Evolutionary conservation across 176 grass and related monocot genomes (phyloP).

Genomic region (Poa pratensis): DNA sequence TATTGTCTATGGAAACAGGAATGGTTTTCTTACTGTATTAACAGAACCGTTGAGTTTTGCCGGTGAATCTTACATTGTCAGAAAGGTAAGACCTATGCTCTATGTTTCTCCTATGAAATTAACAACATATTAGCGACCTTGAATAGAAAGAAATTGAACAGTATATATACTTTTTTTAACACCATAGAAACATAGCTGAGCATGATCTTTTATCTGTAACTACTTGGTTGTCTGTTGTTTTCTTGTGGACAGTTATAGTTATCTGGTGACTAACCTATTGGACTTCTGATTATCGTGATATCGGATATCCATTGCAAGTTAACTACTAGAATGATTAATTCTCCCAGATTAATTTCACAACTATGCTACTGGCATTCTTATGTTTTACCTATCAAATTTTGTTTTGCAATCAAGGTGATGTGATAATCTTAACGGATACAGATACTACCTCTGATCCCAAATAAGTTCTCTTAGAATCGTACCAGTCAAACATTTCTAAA

Average conservation of each 20-base stretch:
- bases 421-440: conserved; percentile 18
- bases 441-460: background rate
- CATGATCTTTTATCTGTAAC: conserved; percentile 19
- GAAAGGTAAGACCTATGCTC: conserved; percentile 61
- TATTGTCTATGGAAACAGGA: conserved; percentile 87
- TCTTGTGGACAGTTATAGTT: background rate
- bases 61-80: conserved; percentile 79
- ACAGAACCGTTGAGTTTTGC: conserved; percentile 75
- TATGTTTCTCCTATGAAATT: conserved; percentile 19
- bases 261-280: background rate
- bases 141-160: background rate
- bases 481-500: background rate
- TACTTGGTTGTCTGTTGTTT: background rate
- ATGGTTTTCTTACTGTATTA: conserved; percentile 88
- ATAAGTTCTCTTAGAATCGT: background rate
- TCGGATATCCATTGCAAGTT: background rate
- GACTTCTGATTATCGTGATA: background rate
- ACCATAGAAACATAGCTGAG: background rate
- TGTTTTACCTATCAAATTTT: background rate
- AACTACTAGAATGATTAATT: background rate
- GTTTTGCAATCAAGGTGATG: background rate
- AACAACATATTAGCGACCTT: background rate
- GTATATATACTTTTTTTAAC: background rate
- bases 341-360: background rate
- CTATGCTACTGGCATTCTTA: conserved; percentile 7